Conservation (phyloP, 2,329 filamentous ascomycete genomes). For the Pyrenochaeta sp. region DNA sequence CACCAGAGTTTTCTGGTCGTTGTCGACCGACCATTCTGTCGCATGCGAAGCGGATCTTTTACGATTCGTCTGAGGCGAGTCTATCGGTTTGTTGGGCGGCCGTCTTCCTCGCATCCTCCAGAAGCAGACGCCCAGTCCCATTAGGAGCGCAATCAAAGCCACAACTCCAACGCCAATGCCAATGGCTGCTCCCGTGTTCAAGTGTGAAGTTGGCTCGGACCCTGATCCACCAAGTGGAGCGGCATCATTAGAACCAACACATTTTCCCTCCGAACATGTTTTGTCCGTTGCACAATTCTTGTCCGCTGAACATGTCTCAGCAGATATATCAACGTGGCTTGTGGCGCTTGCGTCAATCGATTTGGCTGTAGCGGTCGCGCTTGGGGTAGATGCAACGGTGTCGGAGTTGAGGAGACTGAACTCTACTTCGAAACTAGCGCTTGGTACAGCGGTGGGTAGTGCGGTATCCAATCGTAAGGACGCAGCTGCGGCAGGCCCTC, state of each 20-base stretch:
- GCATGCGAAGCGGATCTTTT: conserved; percentile 28
- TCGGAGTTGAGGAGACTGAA: conserved; percentile 22
- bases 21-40: conserved; percentile 21
- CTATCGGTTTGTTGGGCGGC: conserved; percentile 19
- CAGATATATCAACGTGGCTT: conserved; percentile 21
- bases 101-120: conserved; percentile 27
- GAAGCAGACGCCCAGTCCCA: conserved; percentile 33
- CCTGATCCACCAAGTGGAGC: conserved; percentile 30
- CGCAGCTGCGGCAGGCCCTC: conserved; percentile 7
- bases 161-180: conserved; percentile 40
- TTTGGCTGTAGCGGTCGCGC: conserved; percentile 11
- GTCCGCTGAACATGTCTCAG: conserved; percentile 28
- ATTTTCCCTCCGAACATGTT: conserved; percentile 32
- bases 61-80: conserved; percentile 16
- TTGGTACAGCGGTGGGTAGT: conserved; percentile 8
- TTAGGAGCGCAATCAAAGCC: conserved; percentile 26
- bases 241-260: conserved; percentile 24
- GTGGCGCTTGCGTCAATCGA: conserved; percentile 10
- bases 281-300: conserved; percentile 37
- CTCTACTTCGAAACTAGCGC: conserved; percentile 6
- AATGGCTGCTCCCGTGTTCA: conserved; percentile 32
- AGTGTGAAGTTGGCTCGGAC: conserved; percentile 21
- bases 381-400: conserved; percentile 15
- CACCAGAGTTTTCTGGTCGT: conserved; percentile 36
- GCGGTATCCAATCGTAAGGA: conserved; percentile 8